phyloP scores from a whole-genome alignment of 345 rosid genomes.

The Hirschfeldia incana region DNA sequence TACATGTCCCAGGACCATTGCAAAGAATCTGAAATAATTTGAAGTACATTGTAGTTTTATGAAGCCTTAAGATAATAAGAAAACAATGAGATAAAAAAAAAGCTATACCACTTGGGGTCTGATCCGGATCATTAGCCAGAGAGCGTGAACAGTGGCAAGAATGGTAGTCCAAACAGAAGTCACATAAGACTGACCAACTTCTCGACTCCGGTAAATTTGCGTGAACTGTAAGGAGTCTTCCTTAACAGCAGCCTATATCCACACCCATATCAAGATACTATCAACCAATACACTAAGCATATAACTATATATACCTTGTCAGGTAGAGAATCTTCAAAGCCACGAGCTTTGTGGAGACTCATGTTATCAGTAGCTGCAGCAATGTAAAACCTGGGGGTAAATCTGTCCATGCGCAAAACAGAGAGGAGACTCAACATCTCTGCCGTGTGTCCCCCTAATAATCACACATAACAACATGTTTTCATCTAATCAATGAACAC shows the following conservation, averaged over 20 bases:
- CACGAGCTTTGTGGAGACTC: constrained; percentile 88
- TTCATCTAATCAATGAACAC: not conserved
- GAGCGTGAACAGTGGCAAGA: constrained; percentile 48
- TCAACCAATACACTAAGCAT: not conserved
- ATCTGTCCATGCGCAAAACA: constrained; percentile 58
- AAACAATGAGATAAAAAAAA: constrained; percentile 5
- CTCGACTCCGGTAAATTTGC: constrained; percentile 90
- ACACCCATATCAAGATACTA: too few species aligned
- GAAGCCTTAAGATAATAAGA: constrained; percentile 5
- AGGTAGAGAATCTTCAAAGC: constrained; percentile 57
- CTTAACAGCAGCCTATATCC: constrained; percentile 37
- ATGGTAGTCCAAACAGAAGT: constrained; percentile 60
- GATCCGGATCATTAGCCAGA: constrained; percentile 72
- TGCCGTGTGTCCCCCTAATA: constrained; percentile 89
- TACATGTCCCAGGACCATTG: constrained; percentile 96
- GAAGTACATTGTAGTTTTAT: not conserved
- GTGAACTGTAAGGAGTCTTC: constrained; percentile 48
- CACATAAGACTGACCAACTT: constrained; percentile 90
- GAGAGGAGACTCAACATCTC: constrained; percentile 86
- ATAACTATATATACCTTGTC: constrained; percentile 44
- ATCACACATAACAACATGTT: not conserved
- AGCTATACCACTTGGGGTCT: constrained; percentile 83
- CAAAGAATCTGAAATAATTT: constrained; percentile 63
- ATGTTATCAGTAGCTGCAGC: constrained; percentile 93
- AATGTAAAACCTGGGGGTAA: constrained; percentile 70